Base-by-base conservation (phyloP, 192 early-diverging fungal species). In the Coemansia interrupta region DNA sequence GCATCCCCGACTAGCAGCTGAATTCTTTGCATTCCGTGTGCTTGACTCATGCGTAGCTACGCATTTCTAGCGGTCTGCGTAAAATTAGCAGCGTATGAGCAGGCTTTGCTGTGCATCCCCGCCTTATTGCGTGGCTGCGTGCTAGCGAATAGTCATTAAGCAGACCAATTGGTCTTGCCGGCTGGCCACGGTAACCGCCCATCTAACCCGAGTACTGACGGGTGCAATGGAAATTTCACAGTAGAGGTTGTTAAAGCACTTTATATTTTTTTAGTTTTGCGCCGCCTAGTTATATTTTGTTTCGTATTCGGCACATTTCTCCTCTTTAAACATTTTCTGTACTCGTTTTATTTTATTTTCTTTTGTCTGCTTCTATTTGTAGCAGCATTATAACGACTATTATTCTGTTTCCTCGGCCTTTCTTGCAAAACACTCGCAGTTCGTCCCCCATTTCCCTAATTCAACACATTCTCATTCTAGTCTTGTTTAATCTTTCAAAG, bases 401-500 rank as follows among this genome's bases (percentile, higher is more conserved):
- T 53, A 39, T 53, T 42, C 19, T 55, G 20, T 22, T 42, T 55
- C 18, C 39, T 55, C 41, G 54, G 54, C 41, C 54, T 19, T 55
- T 42, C 20, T 40, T n/a, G 19, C 19, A 36, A 54, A 15, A 39
- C 10, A 36, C 32, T 26, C 36, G 40, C 36, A 13, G 3, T 7
- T 24, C 24, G 17, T 57, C 56, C 56, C 56, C 28, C 56, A 19
- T 57, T 57, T 57, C 43, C 29, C 42, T 46, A 26, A 29, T 57
- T 46, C n/a, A 44, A 32, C 26, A 18, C 45, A 44, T 46, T 19
- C 41, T 40, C 39, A 38, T 40, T 55, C 22, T 38, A 24, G 36
- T 26, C 20, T 42, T 42, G 54, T 20, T 32, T 32, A 36, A 18
- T 53, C 32, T 50, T 39, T 52, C 50, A 30, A 55, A 55, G 54